These are phyloP conservation scores for Pythium guiyangense DNA, from an alignment of 352 stramenopile genomes.

Conservation along the genomic window DNA sequence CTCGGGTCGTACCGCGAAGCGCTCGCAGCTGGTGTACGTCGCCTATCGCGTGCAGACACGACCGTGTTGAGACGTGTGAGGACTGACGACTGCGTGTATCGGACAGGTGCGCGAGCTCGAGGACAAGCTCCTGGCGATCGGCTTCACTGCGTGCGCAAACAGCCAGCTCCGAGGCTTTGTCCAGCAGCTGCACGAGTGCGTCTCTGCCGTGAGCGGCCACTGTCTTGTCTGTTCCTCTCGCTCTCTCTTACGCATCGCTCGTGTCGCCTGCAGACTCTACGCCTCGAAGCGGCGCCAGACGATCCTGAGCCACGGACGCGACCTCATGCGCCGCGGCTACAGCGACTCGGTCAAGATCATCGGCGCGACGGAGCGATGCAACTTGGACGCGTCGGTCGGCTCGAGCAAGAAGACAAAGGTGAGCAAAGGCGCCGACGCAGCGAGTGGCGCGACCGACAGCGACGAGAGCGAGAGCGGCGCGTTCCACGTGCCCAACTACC, in stretches of 20 bases:
- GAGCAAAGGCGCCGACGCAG: constrained; percentile 3
- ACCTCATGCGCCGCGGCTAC: constrained; percentile 55
- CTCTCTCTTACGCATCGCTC: too few relatives aligned
- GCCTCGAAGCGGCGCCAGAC: constrained; percentile 63
- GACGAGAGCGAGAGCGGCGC: constrained; percentile 44
- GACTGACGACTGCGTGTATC: not conserved
- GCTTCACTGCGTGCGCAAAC: constrained; percentile 42
- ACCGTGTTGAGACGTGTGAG: too few relatives aligned
- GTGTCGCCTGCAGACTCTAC: constrained; percentile 61
- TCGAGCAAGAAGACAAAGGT: constrained; percentile 22
- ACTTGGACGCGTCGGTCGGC: constrained; percentile 30
- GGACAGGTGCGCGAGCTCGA: constrained; percentile 45
- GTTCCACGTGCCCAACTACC: constrained; percentile 66
- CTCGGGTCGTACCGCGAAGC: constrained; percentile 47
- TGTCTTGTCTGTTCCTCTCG: too few relatives aligned
- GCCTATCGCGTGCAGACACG: not conserved
- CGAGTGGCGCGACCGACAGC: not conserved
- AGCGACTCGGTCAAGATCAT: constrained; percentile 57
- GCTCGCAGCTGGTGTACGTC: constrained; percentile 30
- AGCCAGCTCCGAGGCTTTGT: constrained; percentile 57
- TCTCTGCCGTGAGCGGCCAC: too few relatives aligned
- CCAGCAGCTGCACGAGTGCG: constrained; percentile 58
- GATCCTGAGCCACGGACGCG: constrained; percentile 45
- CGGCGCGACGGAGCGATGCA: constrained; percentile 47
- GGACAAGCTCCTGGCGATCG: constrained; percentile 38